Percentiles rank a stretch among this genome's conserved stretches.
Evolutionary conservation across 129 eudicot species (phyloP).

Genomic region (Lonicera japonica): DNA sequence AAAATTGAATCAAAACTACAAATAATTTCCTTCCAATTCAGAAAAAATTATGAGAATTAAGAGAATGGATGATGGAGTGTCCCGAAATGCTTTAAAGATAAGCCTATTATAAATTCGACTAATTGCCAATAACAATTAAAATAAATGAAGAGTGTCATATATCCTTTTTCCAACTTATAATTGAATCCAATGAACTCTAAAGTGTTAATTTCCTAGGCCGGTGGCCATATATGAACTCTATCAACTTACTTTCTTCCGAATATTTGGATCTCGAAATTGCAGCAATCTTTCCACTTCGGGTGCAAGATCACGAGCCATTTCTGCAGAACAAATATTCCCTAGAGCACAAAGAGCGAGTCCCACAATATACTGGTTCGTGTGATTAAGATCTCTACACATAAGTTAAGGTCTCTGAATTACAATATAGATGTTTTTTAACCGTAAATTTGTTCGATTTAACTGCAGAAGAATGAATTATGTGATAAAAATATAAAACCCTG

Average conservation of each 20-base stretch:
- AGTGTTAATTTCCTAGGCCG: neutral
- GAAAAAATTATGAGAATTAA: too few species aligned
- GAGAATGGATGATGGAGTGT: too few species aligned
- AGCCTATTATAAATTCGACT: too few species aligned
- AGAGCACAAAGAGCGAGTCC: slow-evolving; percentile 98
- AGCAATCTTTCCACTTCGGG: slow-evolving; percentile 95
- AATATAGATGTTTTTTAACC: slow-evolving; percentile 4
- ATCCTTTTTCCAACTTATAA: too few species aligned
- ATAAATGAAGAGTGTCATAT: too few species aligned
- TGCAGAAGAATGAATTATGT: neutral
- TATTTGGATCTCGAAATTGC: slow-evolving; percentile 95
- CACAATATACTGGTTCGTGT: slow-evolving; percentile 83
- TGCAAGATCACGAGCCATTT: slow-evolving; percentile 99
- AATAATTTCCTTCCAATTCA: too few species aligned
- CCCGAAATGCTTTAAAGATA: too few species aligned
- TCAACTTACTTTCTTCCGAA: slow-evolving; percentile 85
- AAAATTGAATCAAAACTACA: too few species aligned
- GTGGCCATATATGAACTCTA: neutral
- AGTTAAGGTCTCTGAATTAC: slow-evolving; percentile 23
- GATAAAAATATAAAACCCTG: neutral
- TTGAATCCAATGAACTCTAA: neutral
- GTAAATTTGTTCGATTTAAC: neutral
- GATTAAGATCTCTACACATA: slow-evolving; percentile 73
- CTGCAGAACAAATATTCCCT: slow-evolving; percentile 96
- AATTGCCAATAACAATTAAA: too few species aligned